These are phyloP conservation scores for Monosporascus sp. DNA, from an alignment of 2,329 filamentous ascomycete genomes.

Conservation along the genomic window DNA sequence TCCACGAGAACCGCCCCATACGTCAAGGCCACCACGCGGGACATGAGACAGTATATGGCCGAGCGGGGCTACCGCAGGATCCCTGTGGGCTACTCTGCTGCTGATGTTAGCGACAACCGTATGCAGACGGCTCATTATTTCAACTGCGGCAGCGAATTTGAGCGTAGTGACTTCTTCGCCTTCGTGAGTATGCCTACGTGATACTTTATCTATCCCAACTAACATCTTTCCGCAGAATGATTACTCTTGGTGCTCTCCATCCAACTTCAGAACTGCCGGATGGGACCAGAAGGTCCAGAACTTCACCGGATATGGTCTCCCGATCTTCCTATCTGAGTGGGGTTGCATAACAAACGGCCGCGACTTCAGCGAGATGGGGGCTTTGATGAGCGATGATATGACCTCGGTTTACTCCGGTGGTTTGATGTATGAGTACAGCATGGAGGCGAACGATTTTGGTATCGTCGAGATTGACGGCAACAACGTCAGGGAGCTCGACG, in stretches of 20 bases:
- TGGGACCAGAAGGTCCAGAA: slow-evolving; percentile 87
- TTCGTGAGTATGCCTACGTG: slow-evolving; percentile 40
- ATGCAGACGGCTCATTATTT: slow-evolving; percentile 85
- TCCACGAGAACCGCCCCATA: slow-evolving; percentile 65
- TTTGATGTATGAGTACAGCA: slow-evolving; percentile 90
- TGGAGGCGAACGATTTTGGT: slow-evolving; percentile 74
- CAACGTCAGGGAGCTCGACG: slow-evolving; percentile 50
- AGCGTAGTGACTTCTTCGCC: slow-evolving; percentile 82
- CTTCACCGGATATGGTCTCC: slow-evolving; percentile 80
- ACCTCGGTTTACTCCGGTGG: slow-evolving; percentile 88
- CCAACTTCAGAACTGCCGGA: slow-evolving; percentile 63
- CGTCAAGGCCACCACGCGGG: slow-evolving; percentile 73
- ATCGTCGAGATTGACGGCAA: slow-evolving; percentile 62
- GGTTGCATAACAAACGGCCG: slow-evolving; percentile 82
- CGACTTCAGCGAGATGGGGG: slow-evolving; percentile 70
- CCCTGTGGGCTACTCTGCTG: slow-evolving; percentile 71
- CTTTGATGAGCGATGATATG: slow-evolving; percentile 82
- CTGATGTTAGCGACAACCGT: slow-evolving; percentile 80
- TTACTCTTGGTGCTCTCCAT: slow-evolving; percentile 76
- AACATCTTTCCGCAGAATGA: slow-evolving; percentile 52
- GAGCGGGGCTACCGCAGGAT: slow-evolving; percentile 56
- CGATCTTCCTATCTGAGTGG: slow-evolving; percentile 92
- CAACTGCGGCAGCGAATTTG: slow-evolving; percentile 83
- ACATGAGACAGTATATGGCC: slow-evolving; percentile 67
- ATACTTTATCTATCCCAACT: slow-evolving; percentile 1